Conservation (phyloP, 2,329 filamentous ascomycete species). For the Fusarium sp. region DNA sequence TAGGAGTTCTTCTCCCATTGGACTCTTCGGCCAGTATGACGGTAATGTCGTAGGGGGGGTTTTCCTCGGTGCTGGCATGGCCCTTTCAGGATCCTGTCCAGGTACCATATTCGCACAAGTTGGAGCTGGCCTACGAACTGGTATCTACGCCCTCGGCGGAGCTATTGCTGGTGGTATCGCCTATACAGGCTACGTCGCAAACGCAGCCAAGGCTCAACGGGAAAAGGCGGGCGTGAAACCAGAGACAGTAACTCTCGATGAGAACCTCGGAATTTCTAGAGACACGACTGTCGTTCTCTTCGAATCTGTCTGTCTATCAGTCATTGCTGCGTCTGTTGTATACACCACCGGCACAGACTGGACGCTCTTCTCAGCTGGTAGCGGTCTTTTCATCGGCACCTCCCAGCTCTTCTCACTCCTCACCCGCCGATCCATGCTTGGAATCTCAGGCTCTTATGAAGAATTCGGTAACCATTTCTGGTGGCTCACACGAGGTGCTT, state of each 20-base stretch:
- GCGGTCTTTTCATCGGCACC: slow-evolving; percentile 66
- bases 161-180: slow-evolving; percentile 64
- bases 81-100: slow-evolving; percentile 70
- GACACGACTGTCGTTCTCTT: slow-evolving; percentile 52
- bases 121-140: slow-evolving; percentile 61
- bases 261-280: slow-evolving; percentile 53
- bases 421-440: slow-evolving; percentile 62
- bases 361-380: slow-evolving; percentile 57
- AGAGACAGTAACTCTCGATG: slow-evolving; percentile 49
- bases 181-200: slow-evolving; percentile 57
- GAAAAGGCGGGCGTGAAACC: slow-evolving; percentile 41
- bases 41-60: slow-evolving; percentile 72
- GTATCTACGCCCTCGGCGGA: slow-evolving; percentile 62
- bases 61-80: slow-evolving; percentile 72
- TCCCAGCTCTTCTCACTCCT: slow-evolving; percentile 67
- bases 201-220: slow-evolving; percentile 45
- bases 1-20: slow-evolving; percentile 61
- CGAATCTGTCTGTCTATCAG: slow-evolving; percentile 53
- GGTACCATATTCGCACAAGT: slow-evolving; percentile 71
- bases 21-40: slow-evolving; percentile 64
- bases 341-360: slow-evolving; percentile 41
- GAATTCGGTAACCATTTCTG: slow-evolving; percentile 66
- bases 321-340: slow-evolving; percentile 51
- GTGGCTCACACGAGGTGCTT: slow-evolving; percentile 50
- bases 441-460: slow-evolving; percentile 69